phyloP scores from a whole-genome alignment of 148 eudicot genomes.

The Camellia granthamiana region DNA sequence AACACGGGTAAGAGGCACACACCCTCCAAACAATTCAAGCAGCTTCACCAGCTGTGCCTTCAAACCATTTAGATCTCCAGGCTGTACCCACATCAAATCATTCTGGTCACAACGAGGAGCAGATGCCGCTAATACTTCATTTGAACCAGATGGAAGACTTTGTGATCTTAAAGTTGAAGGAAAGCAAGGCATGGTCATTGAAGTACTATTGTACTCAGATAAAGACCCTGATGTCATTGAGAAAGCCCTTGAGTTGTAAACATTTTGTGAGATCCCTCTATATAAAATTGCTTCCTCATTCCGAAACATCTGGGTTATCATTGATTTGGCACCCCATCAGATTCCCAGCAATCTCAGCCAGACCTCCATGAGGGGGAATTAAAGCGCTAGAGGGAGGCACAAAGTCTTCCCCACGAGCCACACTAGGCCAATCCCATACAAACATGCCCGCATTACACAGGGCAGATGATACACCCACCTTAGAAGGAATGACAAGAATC shows the following conservation, averaged over 20 bases:
- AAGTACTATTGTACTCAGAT: constrained; percentile 37
- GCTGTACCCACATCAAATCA: constrained; percentile 64
- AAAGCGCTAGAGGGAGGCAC: constrained; percentile 44
- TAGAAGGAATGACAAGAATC: constrained; percentile 75
- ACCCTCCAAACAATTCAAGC: constrained; percentile 68
- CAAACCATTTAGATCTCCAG: constrained; percentile 75
- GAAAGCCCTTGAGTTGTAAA: constrained; percentile 41
- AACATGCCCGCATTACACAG: constrained; percentile 82
- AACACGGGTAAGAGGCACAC: constrained; percentile 57
- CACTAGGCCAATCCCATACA: constrained; percentile 95
- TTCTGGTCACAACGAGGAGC: constrained; percentile 30
- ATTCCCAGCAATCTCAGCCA: constrained; percentile 39
- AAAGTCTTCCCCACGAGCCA: constrained; percentile 91
- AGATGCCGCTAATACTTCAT: constrained; percentile 35
- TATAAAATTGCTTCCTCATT: constrained; percentile 78
- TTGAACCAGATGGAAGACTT: constrained; percentile 50
- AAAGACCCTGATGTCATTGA: constrained; percentile 42
- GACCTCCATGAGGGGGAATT: constrained; percentile 33
- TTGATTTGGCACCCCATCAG: constrained; percentile 38
- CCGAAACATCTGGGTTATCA: constrained; percentile 45
- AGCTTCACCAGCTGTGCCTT: constrained; percentile 71
- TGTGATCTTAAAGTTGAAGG: constrained; percentile 40
- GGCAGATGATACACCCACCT: constrained; percentile 78
- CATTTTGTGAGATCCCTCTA: constrained; percentile 58
- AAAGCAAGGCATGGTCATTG: constrained; percentile 36